Percentiles rank a stretch among this genome's conserved stretches.
phyloP scores from a whole-genome alignment of 2,329 filamentous ascomycete species.

The Fusarium verticillioides region DNA sequence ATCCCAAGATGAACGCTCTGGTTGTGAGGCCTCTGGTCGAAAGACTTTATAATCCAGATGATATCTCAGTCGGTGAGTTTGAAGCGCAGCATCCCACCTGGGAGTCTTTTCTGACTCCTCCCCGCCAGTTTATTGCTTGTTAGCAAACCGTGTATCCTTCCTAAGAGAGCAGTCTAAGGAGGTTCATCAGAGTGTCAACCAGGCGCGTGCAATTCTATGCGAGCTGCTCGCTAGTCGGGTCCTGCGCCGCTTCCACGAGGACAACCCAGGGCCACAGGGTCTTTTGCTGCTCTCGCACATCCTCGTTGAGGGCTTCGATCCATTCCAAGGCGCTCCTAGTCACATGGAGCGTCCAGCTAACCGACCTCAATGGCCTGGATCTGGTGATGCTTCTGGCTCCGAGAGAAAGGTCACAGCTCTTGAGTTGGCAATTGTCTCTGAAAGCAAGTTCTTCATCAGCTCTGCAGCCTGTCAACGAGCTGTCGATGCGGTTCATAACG shows the following conservation, averaged over 20 bases:
- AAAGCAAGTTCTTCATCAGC: slow-evolving; percentile 74
- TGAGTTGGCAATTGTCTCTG: slow-evolving; percentile 77
- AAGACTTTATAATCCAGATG: slow-evolving; percentile 71
- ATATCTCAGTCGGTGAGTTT: slow-evolving; percentile 69
- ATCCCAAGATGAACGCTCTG: slow-evolving; percentile 73
- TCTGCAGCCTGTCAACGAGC: slow-evolving; percentile 75
- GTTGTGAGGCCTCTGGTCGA: slow-evolving; percentile 77
- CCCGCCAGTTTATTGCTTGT: slow-evolving; percentile 71
- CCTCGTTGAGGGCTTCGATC: slow-evolving; percentile 76
- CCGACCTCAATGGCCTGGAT: slow-evolving; percentile 52
- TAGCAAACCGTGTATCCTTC: slow-evolving; percentile 78
- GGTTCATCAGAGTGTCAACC: slow-evolving; percentile 75
- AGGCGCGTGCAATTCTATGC: slow-evolving; percentile 74
- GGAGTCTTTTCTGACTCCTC: neutral
- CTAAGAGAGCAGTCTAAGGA: slow-evolving; percentile 72
- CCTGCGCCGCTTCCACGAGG: slow-evolving; percentile 74
- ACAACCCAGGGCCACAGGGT: slow-evolving; percentile 70
- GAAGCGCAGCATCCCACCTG: neutral
- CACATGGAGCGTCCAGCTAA: slow-evolving; percentile 64
- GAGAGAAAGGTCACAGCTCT: slow-evolving; percentile 72
- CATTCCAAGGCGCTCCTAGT: slow-evolving; percentile 74
- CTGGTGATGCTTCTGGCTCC: slow-evolving; percentile 52
- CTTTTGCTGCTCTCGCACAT: slow-evolving; percentile 74
- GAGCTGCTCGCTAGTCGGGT: slow-evolving; percentile 75
- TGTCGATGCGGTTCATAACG: slow-evolving; percentile 76